A percentile compares a stretch with the other conserved stretches of the same genome.
Conservation (phyloP, 805 yeast genomes). For the Barnettozyma sp. region DNA sequence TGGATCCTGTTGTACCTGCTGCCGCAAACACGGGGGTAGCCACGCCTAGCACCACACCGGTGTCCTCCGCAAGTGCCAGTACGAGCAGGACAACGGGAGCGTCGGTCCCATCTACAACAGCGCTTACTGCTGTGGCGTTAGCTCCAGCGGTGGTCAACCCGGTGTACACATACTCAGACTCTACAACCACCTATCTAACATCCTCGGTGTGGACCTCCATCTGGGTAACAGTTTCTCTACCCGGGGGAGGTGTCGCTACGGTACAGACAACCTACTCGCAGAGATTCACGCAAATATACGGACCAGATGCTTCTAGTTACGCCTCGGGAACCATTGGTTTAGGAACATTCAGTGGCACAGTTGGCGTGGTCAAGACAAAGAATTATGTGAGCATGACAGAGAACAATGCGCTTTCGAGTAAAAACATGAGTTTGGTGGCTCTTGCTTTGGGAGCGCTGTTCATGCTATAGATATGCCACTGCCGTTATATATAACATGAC, state of each 20-base stretch:
- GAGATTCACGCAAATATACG: constrained; percentile 39
- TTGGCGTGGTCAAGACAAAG: constrained; percentile 55
- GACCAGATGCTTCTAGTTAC: constrained; percentile 39
- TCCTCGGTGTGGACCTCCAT: constrained; percentile 30
- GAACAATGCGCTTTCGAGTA: not conserved
- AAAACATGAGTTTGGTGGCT: constrained; percentile 4
- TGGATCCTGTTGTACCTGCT: constrained; percentile 5
- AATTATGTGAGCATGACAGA: constrained; percentile 30
- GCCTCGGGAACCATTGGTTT: constrained; percentile 63
- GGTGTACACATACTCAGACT: constrained; percentile 25
- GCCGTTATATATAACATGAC: too few species aligned
- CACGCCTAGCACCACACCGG: constrained; percentile 11
- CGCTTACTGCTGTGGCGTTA: too few species aligned
- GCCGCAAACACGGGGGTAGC: constrained; percentile 5
- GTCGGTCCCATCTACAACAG: constrained; percentile 7
- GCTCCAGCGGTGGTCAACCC: too few species aligned
- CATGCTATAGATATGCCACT: not conserved
- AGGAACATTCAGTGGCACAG: constrained; percentile 63
- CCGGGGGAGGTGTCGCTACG: constrained; percentile 39
- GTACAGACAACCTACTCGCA: constrained; percentile 51
- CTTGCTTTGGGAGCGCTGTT: constrained; percentile 1
- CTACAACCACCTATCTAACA: constrained; percentile 26
- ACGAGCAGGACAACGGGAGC: too few species aligned
- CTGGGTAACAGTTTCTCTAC: constrained; percentile 46
- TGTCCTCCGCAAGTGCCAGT: too few species aligned